These are phyloP conservation scores for Thuja plicata DNA, from an alignment of 83 land plant species.

Conservation along the genomic window DNA sequence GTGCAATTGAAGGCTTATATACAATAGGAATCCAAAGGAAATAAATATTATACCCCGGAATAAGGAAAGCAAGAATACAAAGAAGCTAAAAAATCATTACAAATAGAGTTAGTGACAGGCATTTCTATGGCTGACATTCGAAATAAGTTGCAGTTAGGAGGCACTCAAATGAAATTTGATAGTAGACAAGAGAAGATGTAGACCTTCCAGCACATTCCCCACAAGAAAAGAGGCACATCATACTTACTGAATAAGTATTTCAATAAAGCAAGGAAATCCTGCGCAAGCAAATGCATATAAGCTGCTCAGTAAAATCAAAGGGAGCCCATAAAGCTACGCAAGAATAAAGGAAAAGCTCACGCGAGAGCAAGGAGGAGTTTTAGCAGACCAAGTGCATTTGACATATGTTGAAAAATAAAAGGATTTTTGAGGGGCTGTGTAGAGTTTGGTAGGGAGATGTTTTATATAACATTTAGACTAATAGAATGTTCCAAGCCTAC, in stretches of 20 bases:
- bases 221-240: constrained; percentile 10
- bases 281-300: too few relatives aligned
- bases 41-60: constrained; percentile 6
- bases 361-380: too few relatives aligned
- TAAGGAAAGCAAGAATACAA: constrained; percentile 25
- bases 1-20: constrained; percentile 19
- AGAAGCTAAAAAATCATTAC: constrained; percentile 25
- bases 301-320: too few relatives aligned
- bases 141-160: neutral
- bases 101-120: constrained; percentile 18
- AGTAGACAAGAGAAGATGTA: neutral
- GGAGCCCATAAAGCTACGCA: too few relatives aligned
- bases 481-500: too few relatives aligned
- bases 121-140: constrained; percentile 22
- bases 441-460: too few relatives aligned
- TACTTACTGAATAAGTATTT: constrained; percentile 9
- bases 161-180: neutral
- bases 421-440: too few relatives aligned
- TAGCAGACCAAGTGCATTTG: too few relatives aligned
- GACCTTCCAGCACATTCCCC: constrained; percentile 1
- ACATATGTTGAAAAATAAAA: too few relatives aligned
- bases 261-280: neutral
- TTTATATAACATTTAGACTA: too few relatives aligned
- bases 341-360: too few relatives aligned
- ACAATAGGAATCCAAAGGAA: constrained; percentile 19